These are phyloP conservation scores for Yamadazyma jaroonii DNA, from an alignment of 1,139 yeast genomes.

Conservation along the genomic window DNA sequence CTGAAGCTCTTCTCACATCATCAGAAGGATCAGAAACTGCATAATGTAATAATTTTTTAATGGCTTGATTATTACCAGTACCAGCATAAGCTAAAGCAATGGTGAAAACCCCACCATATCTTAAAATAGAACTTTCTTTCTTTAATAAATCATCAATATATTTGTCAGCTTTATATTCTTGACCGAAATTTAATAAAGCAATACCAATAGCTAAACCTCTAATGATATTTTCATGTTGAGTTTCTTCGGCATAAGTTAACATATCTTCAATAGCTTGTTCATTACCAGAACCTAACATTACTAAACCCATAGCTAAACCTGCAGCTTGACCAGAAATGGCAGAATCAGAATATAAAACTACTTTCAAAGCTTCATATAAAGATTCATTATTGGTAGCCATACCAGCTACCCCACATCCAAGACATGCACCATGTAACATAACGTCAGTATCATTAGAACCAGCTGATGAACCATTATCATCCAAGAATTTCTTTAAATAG, in stretches of 20 bases:
- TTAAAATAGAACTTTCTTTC: constrained; percentile 79
- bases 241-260: constrained; percentile 90
- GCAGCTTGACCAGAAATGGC: constrained; percentile 98
- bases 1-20: constrained; percentile 96
- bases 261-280: constrained; percentile 72
- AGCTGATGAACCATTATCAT: constrained; percentile 63
- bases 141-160: constrained; percentile 63
- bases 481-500: constrained; percentile 71
- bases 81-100: constrained; percentile 97
- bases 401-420: constrained; percentile 96
- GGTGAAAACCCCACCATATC: constrained; percentile 96
- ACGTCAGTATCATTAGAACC: constrained; percentile 80
- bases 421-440: constrained; percentile 90
- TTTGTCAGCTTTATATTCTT: constrained; percentile 79
- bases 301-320: constrained; percentile 93
- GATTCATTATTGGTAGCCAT: constrained; percentile 82
- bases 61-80: constrained; percentile 86
- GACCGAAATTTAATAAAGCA: constrained; percentile 82
- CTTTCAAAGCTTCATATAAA: constrained; percentile 80
- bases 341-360: constrained; percentile 82
- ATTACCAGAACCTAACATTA: constrained; percentile 92
- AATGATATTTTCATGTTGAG: constrained; percentile 92
- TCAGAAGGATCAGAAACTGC: constrained; percentile 98
- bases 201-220: constrained; percentile 90
- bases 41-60: constrained; percentile 79